phyloP scores from a whole-genome alignment of 768 basidiomycete genomes.

The Leucogyrophana mollusca region DNA sequence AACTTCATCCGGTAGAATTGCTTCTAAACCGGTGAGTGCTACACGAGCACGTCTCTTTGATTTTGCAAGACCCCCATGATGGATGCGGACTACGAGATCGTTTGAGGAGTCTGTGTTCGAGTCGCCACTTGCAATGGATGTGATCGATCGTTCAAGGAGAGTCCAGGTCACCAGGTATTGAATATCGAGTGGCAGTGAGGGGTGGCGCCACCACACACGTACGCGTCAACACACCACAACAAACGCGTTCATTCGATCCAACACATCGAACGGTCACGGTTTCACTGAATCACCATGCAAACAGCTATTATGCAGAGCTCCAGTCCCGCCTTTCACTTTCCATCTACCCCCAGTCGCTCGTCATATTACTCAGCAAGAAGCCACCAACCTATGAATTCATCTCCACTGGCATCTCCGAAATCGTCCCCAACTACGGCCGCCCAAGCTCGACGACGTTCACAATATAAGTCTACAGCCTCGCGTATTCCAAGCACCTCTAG shows the following conservation, averaged over 20 bases:
- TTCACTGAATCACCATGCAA: conserved; percentile 1
- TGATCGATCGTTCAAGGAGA: too few species aligned
- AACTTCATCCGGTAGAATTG: too few species aligned
- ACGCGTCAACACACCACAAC: conserved; percentile 25
- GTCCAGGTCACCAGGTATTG: too few species aligned
- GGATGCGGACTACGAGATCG: too few species aligned
- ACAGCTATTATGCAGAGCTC: conserved; percentile 22
- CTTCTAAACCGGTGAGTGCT: too few species aligned
- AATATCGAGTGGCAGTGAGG: too few species aligned
- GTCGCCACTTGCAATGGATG: too few species aligned
- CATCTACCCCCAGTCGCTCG: conserved; percentile 37
- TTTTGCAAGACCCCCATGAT: too few species aligned
- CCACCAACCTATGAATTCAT: conserved; percentile 43
- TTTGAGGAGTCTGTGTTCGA: too few species aligned
- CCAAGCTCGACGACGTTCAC: conserved; percentile 51
- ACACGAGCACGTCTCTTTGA: too few species aligned
- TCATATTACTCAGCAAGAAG: conserved; percentile 27
- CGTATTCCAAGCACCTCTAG: conserved; percentile 28
- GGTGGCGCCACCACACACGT: too few species aligned
- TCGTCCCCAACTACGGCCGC: conserved; percentile 46
- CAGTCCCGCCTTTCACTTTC: conserved; percentile 26
- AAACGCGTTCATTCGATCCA: conserved; percentile 11
- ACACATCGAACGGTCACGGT: too few species aligned
- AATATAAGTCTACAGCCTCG: conserved; percentile 46
- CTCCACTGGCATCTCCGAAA: conserved; percentile 49